Evolutionary conservation across 2,329 filamentous ascomycete species (phyloP).

Genomic region (Ophiostoma montium): DNA sequence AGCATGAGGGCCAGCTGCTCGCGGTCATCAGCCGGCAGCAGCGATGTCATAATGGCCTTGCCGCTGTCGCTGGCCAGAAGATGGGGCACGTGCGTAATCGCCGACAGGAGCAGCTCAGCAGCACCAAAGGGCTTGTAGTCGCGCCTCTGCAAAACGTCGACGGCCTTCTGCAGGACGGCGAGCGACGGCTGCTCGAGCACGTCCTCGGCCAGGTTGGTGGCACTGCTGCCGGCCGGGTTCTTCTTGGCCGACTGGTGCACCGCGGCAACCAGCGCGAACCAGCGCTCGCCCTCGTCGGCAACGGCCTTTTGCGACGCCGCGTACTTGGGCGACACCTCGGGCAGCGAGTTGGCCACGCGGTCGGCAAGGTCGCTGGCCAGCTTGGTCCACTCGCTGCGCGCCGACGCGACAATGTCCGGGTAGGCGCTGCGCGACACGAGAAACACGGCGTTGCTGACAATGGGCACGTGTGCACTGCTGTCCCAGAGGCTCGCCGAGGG

Average conservation of each 20-base stretch:
- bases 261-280: conserved; percentile 44
- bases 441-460: conserved; percentile 34
- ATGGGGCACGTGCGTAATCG: conserved; percentile 26
- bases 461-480: conserved; percentile 19
- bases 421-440: conserved; percentile 28
- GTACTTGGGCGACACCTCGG: conserved; percentile 69
- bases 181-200: conserved; percentile 18
- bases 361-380: conserved; percentile 49
- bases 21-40: conserved; percentile 36
- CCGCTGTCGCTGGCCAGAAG: conserved; percentile 23
- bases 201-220: conserved; percentile 9
- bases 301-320: conserved; percentile 57
- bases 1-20: conserved; percentile 45
- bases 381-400: conserved; percentile 46
- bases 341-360: conserved; percentile 58
- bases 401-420: conserved; percentile 29
- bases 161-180: conserved; percentile 19
- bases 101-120: conserved; percentile 30
- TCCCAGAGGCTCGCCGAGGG: conserved; percentile 25
- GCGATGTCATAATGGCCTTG: conserved; percentile 24
- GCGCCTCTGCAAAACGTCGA: conserved; percentile 31
- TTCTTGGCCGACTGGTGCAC: conserved; percentile 20
- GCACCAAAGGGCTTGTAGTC: conserved; percentile 45
- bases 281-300: conserved; percentile 50
- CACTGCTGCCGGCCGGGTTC: background rate